Evolutionary conservation across 495 filamentous ascomycete genomes (phyloP).

Genomic region (Penicillium simplicissimum): DNA sequence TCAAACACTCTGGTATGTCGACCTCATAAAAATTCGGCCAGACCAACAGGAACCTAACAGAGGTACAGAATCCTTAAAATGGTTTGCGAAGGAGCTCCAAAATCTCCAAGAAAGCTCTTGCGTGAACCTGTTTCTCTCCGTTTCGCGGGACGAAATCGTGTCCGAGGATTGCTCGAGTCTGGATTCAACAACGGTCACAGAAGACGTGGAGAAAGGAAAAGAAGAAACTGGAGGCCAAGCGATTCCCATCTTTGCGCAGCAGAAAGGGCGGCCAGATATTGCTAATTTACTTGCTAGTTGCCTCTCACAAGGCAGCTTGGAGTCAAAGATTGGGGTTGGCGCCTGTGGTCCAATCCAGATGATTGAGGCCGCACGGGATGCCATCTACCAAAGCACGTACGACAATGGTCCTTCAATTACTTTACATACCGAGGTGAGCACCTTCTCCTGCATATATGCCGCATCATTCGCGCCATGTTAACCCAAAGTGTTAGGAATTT

Average conservation of each 20-base stretch:
- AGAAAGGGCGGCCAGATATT: slow-evolving; percentile 15
- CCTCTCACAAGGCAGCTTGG: not conserved
- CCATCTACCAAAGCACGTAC: not conserved
- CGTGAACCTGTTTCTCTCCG: slow-evolving; percentile 15
- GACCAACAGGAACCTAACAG: not conserved
- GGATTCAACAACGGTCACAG: not conserved
- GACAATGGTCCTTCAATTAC: slow-evolving; percentile 18
- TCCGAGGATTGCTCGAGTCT: not conserved
- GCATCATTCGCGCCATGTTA: not conserved
- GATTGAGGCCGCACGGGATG: slow-evolving; percentile 8
- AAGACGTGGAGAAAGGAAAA: slow-evolving; percentile 11
- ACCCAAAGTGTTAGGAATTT: not conserved
- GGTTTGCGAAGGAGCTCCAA: slow-evolving; percentile 20
- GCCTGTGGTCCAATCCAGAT: slow-evolving; percentile 19
- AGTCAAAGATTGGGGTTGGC: slow-evolving; percentile 14
- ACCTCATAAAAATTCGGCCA: not conserved
- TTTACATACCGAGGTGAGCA: slow-evolving; percentile 19
- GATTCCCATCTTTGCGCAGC: not conserved
- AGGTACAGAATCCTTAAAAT: slow-evolving; percentile 12
- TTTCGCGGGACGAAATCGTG: slow-evolving; percentile 6
- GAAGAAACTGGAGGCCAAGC: not conserved
- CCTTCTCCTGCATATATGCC: not conserved
- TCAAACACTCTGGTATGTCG: slow-evolving; percentile 11
- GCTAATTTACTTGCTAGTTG: slow-evolving; percentile 3
- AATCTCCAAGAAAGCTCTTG: slow-evolving; percentile 10